Evolutionary conservation across 257 asterid genomes (phyloP), one percentile per base, ranked within the genome.

Genomic region (Solanum okadae): DNA sequence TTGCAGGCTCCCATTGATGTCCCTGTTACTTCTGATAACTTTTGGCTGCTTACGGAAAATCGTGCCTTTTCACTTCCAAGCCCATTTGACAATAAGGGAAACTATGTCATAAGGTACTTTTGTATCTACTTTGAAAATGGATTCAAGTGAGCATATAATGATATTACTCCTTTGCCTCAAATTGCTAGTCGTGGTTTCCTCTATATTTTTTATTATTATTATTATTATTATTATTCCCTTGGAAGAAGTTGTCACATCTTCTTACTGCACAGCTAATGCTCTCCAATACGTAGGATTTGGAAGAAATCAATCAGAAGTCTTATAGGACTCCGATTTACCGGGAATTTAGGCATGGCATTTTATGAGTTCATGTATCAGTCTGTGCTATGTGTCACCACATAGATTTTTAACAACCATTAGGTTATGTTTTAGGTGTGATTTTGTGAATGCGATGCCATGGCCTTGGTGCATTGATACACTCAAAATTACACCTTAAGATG

Each of bases 1-100:
- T 37, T 91, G 93, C 95, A 97, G 99, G 96, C 99, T 84, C 99
- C 99, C 33, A 78, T 97, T 86, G 93, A 93, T 87, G 94, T 94
- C 72, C 98, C 98, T 68, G 99, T 97, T 90, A 90, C 99, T 90
- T 94, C 98, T 70, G 99, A 97, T 88, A 94, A 94, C 86, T 97
- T 97, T 94, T 95, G 95, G 96, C 92, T 97, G 79, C 99, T 97
- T 88, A 93, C 98, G 2, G 67, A 93, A 90, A 91, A 88, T 23
- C 98, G 89, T 86, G 94, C 98, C 84, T 88, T 94, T 68, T 91
- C 98, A 90, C 90, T 95, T 78, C 99, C 98, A 35, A 95, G 95
- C 91, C 99, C 99, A 14, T 96, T 96, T 88, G 89, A 94, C 89
- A 97, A 97, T 93, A 86, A 84, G 88, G 99, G 98, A 86, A 97